phyloP scores from a whole-genome alignment of 768 basidiomycete genomes.

The Mycena vitilis region DNA sequence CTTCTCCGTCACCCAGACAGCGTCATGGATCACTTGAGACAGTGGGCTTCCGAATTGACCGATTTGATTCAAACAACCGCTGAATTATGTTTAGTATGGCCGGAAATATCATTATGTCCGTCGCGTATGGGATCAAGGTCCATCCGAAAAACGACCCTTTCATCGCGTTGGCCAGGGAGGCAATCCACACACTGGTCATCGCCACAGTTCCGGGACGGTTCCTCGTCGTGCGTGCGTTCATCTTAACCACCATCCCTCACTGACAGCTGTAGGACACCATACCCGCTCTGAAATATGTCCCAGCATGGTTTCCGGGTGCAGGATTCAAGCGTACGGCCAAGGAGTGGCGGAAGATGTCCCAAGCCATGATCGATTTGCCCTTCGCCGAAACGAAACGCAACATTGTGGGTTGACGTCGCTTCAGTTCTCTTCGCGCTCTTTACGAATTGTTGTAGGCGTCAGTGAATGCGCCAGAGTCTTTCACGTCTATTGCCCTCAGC shows the following conservation, averaged over 20 bases:
- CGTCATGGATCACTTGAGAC: conserved; percentile 35
- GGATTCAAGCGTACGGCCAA: conserved; percentile 48
- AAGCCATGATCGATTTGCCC: conserved; percentile 26
- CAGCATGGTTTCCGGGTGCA: conserved; percentile 46
- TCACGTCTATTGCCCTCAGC: neutral
- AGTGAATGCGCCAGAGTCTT: neutral
- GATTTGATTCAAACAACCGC: neutral
- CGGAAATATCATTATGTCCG: conserved; percentile 31
- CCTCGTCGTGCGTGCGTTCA: conserved; percentile 27
- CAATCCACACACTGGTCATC: conserved; percentile 31
- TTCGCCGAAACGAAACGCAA: conserved; percentile 30
- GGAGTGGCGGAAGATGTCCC: conserved; percentile 31
- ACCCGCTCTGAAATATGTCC: conserved; percentile 41
- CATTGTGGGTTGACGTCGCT: conserved; percentile 14
- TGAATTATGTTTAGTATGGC: conserved; percentile 36
- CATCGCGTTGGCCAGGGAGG: conserved; percentile 33
- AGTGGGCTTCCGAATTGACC: conserved; percentile 26
- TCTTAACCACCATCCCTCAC: neutral
- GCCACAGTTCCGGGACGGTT: conserved; percentile 21
- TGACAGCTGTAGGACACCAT: conserved; percentile 29
- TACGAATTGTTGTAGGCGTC: neutral
- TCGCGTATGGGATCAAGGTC: conserved; percentile 45
- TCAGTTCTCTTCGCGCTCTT: no score
- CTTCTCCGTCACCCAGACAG: conserved; percentile 32
- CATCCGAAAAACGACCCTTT: conserved; percentile 41